Percentiles rank a stretch among this genome's conserved stretches.
Evolutionary conservation across 148 eudicot species (phyloP).

Genomic region (Euryodendron excelsum): DNA sequence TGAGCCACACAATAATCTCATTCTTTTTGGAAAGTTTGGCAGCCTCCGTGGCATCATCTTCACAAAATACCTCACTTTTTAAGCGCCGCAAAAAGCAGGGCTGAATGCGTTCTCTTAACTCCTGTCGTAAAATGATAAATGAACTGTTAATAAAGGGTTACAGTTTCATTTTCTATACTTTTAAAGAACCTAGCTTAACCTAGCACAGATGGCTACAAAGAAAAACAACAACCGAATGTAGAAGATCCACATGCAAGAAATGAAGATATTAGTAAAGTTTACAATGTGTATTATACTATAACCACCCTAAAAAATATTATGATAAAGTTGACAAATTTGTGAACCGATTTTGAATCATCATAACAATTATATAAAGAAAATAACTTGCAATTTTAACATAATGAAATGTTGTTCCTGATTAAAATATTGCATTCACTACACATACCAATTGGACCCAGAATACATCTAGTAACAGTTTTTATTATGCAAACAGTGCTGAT

Average conservation of each 20-base stretch:
- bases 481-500: not conserved
- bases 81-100: conserved; percentile 92
- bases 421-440: not conserved
- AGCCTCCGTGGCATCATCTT: conserved; percentile 35
- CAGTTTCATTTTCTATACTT: not conserved
- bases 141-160: not conserved
- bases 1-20: conserved; percentile 91
- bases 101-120: conserved; percentile 78
- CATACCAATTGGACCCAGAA: not conserved
- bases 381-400: not conserved
- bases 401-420: not conserved
- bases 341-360: not conserved
- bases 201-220: not conserved
- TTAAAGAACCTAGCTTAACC: not conserved
- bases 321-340: not conserved
- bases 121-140: conserved; percentile 34
- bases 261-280: not conserved
- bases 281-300: not conserved
- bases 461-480: not conserved
- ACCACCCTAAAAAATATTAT: not conserved
- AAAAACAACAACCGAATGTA: not conserved
- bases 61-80: conserved; percentile 84
- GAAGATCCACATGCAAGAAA: not conserved
- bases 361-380: not conserved
- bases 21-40: conserved; percentile 77